Base-by-base conservation (phyloP, 345 rosid genomes). In the Cardamine resedifolia region DNA sequence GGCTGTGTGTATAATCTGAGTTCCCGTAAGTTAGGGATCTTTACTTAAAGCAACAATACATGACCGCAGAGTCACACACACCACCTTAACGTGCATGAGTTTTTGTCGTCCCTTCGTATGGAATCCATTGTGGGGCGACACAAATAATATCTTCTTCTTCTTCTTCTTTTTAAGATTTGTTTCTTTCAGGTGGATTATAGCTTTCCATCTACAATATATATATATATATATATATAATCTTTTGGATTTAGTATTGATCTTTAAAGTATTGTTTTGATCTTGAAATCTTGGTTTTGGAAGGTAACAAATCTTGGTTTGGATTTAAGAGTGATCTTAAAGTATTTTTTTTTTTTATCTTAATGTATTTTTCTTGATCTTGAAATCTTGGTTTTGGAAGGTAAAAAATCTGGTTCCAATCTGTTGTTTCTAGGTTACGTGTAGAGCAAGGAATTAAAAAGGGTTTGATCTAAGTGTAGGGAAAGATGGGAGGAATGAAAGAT, bases 401-500 rank as follows among this genome's bases (percentile, higher is more conserved):
- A 69, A 27, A 19, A 4, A 70, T 58, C 26, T 28, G 24, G 27
- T 59, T 59, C 14, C 24, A 19, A 7, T 23, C 23, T 45, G 27
- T 49, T 51, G n/a, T 66, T 14, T 47, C 24, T 27, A 58, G 50
- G 68, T 68, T 58, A 60, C 79, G 39, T 75, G 74, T 55, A 41
- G 0, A 21, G 3, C 24, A 60, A 68, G 64, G 5, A 23, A 75
- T 15, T 18, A 44, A 31, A 51, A 33, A 24, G 58, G 51, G 23
- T 26, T 53, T 68, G 64, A 23, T 76, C 7, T 48, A 15, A 62
- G 6, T 21, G 21, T 38, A 64, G 58, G 26, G 36, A 61, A 53
- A 70, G 19, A 77, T 68, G 74, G 75, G 80, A 70, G 76, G 76
- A 58, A 70, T 77, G 80, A 77, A 77, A 77, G 80, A 77, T 70